Evolutionary conservation across 2,329 filamentous ascomycete genomes (phyloP), one percentile per base, ranked within the genome.

Genomic region (Xylaria sp.): DNA sequence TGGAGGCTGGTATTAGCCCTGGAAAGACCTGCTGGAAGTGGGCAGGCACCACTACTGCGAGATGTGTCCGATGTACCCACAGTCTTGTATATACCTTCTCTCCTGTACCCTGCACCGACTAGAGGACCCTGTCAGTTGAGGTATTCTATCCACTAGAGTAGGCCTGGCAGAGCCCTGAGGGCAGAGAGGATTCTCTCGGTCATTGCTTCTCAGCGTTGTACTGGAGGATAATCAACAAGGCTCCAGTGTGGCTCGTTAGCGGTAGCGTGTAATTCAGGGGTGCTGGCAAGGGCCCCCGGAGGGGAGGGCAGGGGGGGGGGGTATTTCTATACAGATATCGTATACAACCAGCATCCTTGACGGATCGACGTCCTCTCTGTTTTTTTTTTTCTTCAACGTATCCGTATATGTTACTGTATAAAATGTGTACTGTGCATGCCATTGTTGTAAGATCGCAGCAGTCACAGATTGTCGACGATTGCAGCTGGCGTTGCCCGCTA

Each of bases 231-330:
- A 71, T 74, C 70, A 72, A 71, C 67, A 70, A 74, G 66, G 67
- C 70, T 73, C 71, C 70, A 72, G 68, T 75, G 69, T 75, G 72
- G 73, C 72, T 75, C 73, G 62, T 70, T 72, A 60, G 73, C 72
- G 73, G 74, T 70, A 71, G 71, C 72, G 74, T 74, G 71, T 73
- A 73, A 70, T 73, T 64, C 66, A 68, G 68, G 74, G 66, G 74
- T 65, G 60, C 15, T 63, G 46, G 54, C 70, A 64, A 39, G 69
- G 69, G 59, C 2, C 12, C 3, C 57, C 23, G 23, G 23, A 25
- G 23, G 23, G 23, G 3, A 25, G 23, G 23, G 23, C n/a, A 13
- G 15, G 57, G 71, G 69, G 71, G 71, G 5, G 60, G 69, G 59
- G 64, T 70, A 65, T 63, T 63, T 70, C 71, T 73, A 73, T 70